Percentiles rank a stretch among this genome's conserved stretches.
Conservation (phyloP, 306 rosid species). For the Echinosophora koreensis region DNA sequence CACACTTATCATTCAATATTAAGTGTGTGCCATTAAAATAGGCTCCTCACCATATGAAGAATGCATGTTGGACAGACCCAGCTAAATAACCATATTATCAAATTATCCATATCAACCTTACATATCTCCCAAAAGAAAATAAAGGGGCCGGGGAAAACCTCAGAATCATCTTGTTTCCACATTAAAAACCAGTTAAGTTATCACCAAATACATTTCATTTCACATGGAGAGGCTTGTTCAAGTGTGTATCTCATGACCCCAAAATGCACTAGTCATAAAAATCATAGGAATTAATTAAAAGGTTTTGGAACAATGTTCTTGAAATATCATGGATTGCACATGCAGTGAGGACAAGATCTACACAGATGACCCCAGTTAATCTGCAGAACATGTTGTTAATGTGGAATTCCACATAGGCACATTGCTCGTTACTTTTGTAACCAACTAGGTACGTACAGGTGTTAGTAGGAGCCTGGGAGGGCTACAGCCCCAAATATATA, state of each 20-base stretch:
- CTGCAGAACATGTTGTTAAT: neutral
- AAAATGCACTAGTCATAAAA: constrained; percentile 42
- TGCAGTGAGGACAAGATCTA: constrained; percentile 40
- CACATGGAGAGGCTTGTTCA: constrained; percentile 42
- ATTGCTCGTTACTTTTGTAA: neutral
- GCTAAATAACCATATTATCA: neutral
- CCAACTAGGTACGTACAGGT: neutral
- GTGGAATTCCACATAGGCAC: constrained; percentile 31
- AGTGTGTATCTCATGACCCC: constrained; percentile 14
- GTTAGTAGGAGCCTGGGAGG: neutral
- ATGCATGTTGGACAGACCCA: constrained; percentile 24
- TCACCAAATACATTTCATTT: constrained; percentile 24
- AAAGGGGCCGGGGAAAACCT: too few species aligned
- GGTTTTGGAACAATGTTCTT: constrained; percentile 13
- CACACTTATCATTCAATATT: constrained; percentile 47
- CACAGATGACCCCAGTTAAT: constrained; percentile 36
- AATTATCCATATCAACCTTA: neutral
- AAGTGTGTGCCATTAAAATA: constrained; percentile 46
- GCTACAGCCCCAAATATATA: neutral
- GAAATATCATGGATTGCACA: constrained; percentile 52
- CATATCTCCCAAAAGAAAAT: neutral
- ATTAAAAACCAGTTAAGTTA: neutral
- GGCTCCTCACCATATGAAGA: constrained; percentile 24
- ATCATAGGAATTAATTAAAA: constrained; percentile 11
- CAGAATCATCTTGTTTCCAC: neutral